Evolutionary conservation across 2,329 filamentous ascomycete species (phyloP).

Genomic region (Cylindrodendrum hubeiense): DNA sequence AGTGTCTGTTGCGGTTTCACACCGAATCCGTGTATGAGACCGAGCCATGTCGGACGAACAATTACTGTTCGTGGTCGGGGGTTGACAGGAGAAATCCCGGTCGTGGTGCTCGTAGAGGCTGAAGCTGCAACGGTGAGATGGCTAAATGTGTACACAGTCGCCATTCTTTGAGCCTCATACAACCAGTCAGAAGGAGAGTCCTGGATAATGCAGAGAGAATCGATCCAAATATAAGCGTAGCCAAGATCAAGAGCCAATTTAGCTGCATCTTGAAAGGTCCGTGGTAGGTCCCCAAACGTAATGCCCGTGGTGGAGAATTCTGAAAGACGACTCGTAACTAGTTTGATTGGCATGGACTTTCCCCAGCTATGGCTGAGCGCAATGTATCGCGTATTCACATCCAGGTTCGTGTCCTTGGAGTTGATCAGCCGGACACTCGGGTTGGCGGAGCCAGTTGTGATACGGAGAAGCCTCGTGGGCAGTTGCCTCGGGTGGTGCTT

Average conservation of each 20-base stretch:
- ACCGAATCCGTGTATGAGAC: not conserved
- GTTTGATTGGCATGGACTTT: not conserved
- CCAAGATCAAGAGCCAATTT: not conserved
- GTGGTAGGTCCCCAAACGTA: not conserved
- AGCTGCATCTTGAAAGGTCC: not conserved
- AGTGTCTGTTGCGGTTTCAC: not conserved
- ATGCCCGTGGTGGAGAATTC: not conserved
- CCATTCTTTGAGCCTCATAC: constrained; percentile 4
- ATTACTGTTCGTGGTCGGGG: not conserved
- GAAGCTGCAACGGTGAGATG: constrained; percentile 8
- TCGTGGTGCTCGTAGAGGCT: not conserved
- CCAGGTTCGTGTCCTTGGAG: not conserved
- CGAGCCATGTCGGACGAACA: constrained; percentile 1
- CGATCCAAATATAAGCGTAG: not conserved
- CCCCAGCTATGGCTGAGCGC: constrained; percentile 4
- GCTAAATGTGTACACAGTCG: not conserved
- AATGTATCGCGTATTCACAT: not conserved
- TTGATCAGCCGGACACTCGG: not conserved
- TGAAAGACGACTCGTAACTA: not conserved
- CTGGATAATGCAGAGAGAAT: not conserved
- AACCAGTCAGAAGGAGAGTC: constrained; percentile 1
- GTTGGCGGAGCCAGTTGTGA: not conserved
- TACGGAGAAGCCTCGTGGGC: not conserved
- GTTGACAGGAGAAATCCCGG: not conserved
- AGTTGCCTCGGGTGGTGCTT: not conserved